Conservation (phyloP, 257 asterid genomes). For the Solanum pinnatisectum region DNA sequence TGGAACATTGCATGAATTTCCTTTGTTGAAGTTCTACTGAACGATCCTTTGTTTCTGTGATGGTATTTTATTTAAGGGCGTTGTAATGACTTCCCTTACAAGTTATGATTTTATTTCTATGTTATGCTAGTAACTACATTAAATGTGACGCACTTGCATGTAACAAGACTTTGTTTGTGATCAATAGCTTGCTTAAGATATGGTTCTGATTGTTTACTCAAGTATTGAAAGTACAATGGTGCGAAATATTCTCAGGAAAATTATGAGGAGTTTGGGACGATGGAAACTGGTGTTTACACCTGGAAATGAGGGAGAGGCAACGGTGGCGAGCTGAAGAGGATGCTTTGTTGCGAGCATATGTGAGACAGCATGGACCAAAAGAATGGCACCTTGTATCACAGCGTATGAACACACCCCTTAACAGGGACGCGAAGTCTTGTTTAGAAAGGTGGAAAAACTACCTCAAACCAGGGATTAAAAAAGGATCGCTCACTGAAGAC, state of each 20-base stretch:
- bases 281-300: constrained; percentile 26
- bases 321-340: constrained; percentile 78
- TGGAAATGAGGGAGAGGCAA: constrained; percentile 73
- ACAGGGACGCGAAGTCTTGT: constrained; percentile 61
- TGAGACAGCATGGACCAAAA: constrained; percentile 50
- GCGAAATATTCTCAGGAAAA: neutral
- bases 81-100: neutral
- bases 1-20: neutral
- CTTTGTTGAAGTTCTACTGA: neutral
- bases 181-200: neutral
- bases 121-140: neutral
- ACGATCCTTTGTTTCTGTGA: neutral
- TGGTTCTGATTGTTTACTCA: neutral
- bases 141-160: neutral
- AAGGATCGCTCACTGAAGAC: constrained; percentile 48
- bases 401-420: constrained; percentile 43
- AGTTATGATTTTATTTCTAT: neutral
- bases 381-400: constrained; percentile 63
- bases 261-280: constrained; percentile 39
- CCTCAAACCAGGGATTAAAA: constrained; percentile 62
- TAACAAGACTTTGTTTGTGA: neutral
- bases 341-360: constrained; percentile 47
- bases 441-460: constrained; percentile 74
- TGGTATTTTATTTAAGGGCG: neutral
- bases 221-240: neutral